These are phyloP conservation scores for Epichloe typhina DNA, from an alignment of 2,329 filamentous ascomycete species.

Conservation along the genomic window DNA sequence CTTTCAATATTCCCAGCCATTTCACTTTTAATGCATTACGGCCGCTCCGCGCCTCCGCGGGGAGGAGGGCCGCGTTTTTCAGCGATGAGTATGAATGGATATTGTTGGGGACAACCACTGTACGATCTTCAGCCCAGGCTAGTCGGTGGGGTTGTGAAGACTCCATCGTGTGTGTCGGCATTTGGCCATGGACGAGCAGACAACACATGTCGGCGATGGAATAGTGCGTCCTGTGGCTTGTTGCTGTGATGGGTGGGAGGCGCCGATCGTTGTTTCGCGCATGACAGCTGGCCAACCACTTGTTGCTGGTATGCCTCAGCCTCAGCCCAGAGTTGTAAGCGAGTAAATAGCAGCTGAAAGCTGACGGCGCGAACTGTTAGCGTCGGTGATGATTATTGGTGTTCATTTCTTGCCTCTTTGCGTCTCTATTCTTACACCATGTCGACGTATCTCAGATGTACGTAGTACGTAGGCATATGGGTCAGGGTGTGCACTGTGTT, in stretches of 20 bases:
- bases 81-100: not conserved
- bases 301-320: too few species aligned
- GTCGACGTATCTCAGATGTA: not conserved
- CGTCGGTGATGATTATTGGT: not conserved
- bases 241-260: not conserved
- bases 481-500: too few species aligned
- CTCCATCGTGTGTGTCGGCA: not conserved
- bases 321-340: not conserved
- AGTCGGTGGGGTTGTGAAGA: not conserved
- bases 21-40: too few species aligned
- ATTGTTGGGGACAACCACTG: not conserved
- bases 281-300: not conserved
- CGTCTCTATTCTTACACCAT: not conserved
- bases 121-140: not conserved
- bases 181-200: not conserved
- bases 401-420: not conserved
- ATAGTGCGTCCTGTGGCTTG: not conserved
- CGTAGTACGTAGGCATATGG: too few species aligned
- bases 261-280: slow-evolving; percentile 1
- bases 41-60: too few species aligned
- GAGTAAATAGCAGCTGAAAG: not conserved
- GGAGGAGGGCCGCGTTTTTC: not conserved
- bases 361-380: not conserved
- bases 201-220: not conserved
- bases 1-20: not conserved